Evolutionary conservation across 176 grass and related monocot species (phyloP), one percentile per base, ranked within the genome.

Genomic region (Lolium multiflorum): DNA sequence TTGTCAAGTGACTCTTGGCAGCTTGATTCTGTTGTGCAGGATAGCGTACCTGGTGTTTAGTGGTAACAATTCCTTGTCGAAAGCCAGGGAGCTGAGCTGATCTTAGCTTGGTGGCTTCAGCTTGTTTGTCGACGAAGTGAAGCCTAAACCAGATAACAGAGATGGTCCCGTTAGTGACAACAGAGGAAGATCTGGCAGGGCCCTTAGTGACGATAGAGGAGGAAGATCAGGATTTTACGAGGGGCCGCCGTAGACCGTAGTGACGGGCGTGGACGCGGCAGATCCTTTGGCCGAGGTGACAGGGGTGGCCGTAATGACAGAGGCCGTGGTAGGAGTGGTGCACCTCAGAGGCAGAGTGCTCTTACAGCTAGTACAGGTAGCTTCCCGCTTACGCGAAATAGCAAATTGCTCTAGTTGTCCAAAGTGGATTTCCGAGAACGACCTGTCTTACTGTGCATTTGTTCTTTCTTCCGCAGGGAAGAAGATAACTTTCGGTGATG

Each of bases 21-120:
- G 37, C 21, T 87, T 70, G 37, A 6, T 68, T 63, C 14, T 24
- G 13, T 74, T 49, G 1, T 84, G 76, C 78, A 97, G 95, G 81
- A 86, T 94, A 58, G 95, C 95, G n/a, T 94, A 91, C 81, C 65
- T 97, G 80, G 90, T 89, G 59, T 97, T 97, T 38, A 85, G 50
- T 2, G 88, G 94, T 14, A 38, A 63, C 5, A 54, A 80, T 69
- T 83, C 88, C 48, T 87, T 94, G 82, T 22, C 47, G 2, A 89
- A 94, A 77, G 92, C 95, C 5, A 56, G 73, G 6, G 88, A 97
- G 20, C 77, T 97, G 61, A 91, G 69, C 72, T 84, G 85, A 46
- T 87, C 88, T 59, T 83, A 97, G 5, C 88, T 97, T 31, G 77
- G 61, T 43, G 94, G 87, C 11, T 89, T 72, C 47, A 93, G 38